Base-by-base conservation (phyloP, 192 early-diverging fungal species). In the Nowakowskiella sp. region DNA sequence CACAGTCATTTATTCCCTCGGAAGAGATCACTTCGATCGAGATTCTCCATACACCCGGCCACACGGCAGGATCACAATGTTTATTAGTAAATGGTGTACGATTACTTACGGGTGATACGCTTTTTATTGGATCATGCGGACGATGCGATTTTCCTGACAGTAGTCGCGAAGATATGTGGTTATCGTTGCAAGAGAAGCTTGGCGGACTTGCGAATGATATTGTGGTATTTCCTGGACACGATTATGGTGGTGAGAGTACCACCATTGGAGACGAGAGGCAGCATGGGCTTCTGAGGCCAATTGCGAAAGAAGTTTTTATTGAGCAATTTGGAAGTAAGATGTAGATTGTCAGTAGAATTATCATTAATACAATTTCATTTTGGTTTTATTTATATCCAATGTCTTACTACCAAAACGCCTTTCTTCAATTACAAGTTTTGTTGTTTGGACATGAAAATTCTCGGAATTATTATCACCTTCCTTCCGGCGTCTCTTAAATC, bases 31-130 rank as follows among this genome's bases (percentile, higher is more conserved):
- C 67, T 0, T 62, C 69, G 6, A 58, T 94, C 19, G 54, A 69
- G 49, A 90, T 92, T 61, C 60, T 91, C 29, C 92, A 96, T 60
- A 91, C 88, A n/a, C 92, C 92, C 1, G 92, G 92, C 10, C 92
- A 96, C 60, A 88, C 92, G 23, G 78, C 82, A 2, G 92, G 92
- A 6, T 86, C 83, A 51, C 88, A 92, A 64, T 86, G 85, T 51
- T 50, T 96, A 16, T 36, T 92, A 36, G 74, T 94, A 4, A 90
- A 89, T 68, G 70, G 66, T 1, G 70, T 64, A 33, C 65, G 89
- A 26, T 68, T 96, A 56, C 71, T 96, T 32, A 84, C 83, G 27
- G 91, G 91, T 9, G 92, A 96, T 57, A 92, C 89, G 10, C 66
- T 96, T 36, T 91, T 90, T 58, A 83, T 85, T 0, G 74, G 82